Evolutionary conservation across 2,329 filamentous ascomycete genomes (phyloP).

Genomic region (Sclerotinia borealis): DNA sequence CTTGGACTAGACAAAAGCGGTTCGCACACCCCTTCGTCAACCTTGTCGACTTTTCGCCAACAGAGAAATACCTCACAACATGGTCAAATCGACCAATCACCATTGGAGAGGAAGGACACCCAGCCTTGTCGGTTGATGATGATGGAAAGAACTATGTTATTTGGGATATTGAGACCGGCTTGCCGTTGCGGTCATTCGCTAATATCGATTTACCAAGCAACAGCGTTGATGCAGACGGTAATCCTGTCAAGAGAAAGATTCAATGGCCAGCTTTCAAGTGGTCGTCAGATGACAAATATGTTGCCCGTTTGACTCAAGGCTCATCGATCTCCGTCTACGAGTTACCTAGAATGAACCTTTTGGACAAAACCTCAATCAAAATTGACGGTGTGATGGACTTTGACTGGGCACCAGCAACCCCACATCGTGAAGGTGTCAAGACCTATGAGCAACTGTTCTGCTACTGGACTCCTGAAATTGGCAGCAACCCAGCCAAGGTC

Average conservation of each 20-base stretch:
- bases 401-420: slow-evolving; percentile 87
- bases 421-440: slow-evolving; percentile 79
- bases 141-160: slow-evolving; percentile 99
- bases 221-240: slow-evolving; percentile 52
- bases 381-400: slow-evolving; percentile 96
- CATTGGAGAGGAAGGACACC: slow-evolving; percentile 82
- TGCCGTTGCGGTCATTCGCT: slow-evolving; percentile 87
- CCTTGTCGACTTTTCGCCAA: slow-evolving; percentile 90
- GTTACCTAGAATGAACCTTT: slow-evolving; percentile 77
- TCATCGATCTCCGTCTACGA: slow-evolving; percentile 90
- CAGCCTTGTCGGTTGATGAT: slow-evolving; percentile 79
- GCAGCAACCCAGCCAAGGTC: slow-evolving; percentile 96
- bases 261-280: slow-evolving; percentile 99
- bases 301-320: slow-evolving; percentile 82
- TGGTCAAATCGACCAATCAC: slow-evolving; percentile 94
- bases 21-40: slow-evolving; percentile 96
- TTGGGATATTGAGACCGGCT: slow-evolving; percentile 88
- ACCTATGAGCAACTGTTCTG: slow-evolving; percentile 92
- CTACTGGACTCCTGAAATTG: slow-evolving; percentile 98
- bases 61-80: slow-evolving; percentile 88
- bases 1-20: slow-evolving; percentile 84
- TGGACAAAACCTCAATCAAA: slow-evolving; percentile 90
- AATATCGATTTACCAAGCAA: slow-evolving; percentile 74
- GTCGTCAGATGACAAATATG: slow-evolving; percentile 96
- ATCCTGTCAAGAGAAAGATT: slow-evolving; percentile 78